These are phyloP conservation scores for Albatrellus sp. DNA, from an alignment of 1,284 basidiomycete species.

Conservation along the genomic window DNA sequence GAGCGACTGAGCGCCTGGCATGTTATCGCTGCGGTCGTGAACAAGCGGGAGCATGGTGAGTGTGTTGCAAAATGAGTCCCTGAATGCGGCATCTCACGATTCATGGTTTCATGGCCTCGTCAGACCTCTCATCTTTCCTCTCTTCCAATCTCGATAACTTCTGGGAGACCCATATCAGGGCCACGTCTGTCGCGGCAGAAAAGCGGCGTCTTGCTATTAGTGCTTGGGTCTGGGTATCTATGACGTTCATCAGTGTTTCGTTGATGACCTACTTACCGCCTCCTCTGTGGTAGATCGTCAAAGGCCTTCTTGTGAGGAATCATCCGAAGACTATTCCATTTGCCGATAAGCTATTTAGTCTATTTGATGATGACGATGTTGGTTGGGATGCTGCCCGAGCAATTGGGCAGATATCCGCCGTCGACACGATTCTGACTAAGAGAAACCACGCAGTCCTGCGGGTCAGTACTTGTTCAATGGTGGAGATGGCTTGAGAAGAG, in stretches of 20 bases:
- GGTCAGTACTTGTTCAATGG: slow-evolving; percentile 28
- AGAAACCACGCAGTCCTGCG: slow-evolving; percentile 65
- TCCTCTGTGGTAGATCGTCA: slow-evolving; percentile 44
- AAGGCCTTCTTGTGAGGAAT: slow-evolving; percentile 67
- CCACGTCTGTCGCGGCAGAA: slow-evolving; percentile 17
- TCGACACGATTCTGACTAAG: slow-evolving; percentile 60
- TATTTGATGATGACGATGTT: slow-evolving; percentile 50
- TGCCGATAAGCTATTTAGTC: slow-evolving; percentile 52
- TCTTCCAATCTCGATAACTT: slow-evolving; percentile 17
- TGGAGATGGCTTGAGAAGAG: background rate
- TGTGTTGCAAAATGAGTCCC: background rate
- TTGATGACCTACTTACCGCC: slow-evolving; percentile 8
- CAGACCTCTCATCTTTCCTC: slow-evolving; percentile 18
- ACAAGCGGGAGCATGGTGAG: slow-evolving; percentile 61
- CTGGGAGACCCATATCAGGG: slow-evolving; percentile 34
- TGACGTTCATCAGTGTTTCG: slow-evolving; percentile 7
- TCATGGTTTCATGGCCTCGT: no score
- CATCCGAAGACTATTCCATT: slow-evolving; percentile 47
- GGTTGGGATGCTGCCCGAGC: slow-evolving; percentile 62
- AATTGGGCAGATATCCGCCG: slow-evolving; percentile 51
- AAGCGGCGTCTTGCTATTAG: slow-evolving; percentile 41
- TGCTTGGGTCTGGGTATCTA: slow-evolving; percentile 60
- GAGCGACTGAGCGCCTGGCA: slow-evolving; percentile 54
- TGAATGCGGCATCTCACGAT: background rate
- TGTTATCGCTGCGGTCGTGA: slow-evolving; percentile 57